Conservation (phyloP, 2,329 filamentous ascomycete genomes). For the Aspergillus sp. region DNA sequence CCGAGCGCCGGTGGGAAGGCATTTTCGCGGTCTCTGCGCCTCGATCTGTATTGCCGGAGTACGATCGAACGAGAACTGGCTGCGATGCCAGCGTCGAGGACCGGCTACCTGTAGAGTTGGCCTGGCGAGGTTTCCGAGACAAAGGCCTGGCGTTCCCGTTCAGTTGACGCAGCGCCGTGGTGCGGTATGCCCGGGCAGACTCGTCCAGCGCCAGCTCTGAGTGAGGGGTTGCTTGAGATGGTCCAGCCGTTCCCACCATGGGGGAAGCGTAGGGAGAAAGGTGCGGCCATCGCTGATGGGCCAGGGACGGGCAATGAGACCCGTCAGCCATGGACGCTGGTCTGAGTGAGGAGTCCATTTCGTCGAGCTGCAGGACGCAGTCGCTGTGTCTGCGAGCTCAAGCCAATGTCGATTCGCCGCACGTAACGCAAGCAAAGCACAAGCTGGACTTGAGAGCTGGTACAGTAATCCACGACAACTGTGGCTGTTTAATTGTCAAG, state of each 20-base stretch:
- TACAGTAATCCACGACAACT: no score
- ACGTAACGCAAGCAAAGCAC: neutral
- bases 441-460: no score
- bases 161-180: constrained; percentile 24
- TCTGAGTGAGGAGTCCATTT: no score
- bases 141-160: constrained; percentile 18
- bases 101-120: constrained; percentile 12
- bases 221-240: constrained; percentile 15
- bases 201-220: constrained; percentile 21
- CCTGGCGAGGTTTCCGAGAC: constrained; percentile 17
- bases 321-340: no score
- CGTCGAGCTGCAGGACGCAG: no score
- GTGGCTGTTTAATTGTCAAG: no score
- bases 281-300: constrained; percentile 24
- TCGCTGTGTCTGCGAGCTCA: no score
- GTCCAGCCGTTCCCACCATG: constrained; percentile 10
- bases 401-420: neutral
- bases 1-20: constrained; percentile 20
- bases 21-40: constrained; percentile 21
- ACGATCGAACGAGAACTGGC: constrained; percentile 36
- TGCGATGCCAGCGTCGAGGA: constrained; percentile 28
- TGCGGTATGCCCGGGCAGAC: constrained; percentile 21
- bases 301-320: no score
- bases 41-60: constrained; percentile 29
- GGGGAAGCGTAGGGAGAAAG: constrained; percentile 16